A percentile compares a stretch with the other conserved stretches of the same genome.
These are phyloP conservation scores for Phytophthora hibernalis DNA, from an alignment of 352 stramenopile genomes.

Conservation along the genomic window DNA sequence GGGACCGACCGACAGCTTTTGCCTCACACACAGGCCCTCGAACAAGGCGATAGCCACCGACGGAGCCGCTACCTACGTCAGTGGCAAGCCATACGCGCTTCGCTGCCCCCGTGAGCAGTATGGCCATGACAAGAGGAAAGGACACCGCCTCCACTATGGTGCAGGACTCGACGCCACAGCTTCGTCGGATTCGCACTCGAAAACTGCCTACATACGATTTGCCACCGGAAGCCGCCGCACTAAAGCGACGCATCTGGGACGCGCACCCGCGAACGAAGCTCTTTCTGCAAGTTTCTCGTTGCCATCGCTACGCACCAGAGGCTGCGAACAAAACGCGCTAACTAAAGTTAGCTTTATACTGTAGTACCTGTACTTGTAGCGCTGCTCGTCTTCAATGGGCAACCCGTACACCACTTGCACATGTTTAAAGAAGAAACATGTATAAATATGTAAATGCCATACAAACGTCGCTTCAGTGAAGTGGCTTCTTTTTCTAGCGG, in stretches of 20 bases:
- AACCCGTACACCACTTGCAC: background rate
- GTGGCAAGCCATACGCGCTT: constrained; percentile 7
- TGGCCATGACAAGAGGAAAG: constrained; percentile 17
- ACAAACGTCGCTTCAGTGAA: constrained; percentile 7
- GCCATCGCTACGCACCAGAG: too few species aligned
- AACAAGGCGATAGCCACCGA: constrained; percentile 12
- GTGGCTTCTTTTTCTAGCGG: constrained; percentile 24
- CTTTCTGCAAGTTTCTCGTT: too few species aligned
- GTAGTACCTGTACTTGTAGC: too few species aligned
- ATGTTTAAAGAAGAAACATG: too few species aligned
- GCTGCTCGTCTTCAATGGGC: too few species aligned
- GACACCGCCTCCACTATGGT: constrained; percentile 11
- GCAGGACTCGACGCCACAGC: background rate
- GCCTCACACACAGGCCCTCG: constrained; percentile 4
- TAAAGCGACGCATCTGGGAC: constrained; percentile 32
- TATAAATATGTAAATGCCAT: constrained; percentile 5
- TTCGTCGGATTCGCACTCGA: constrained; percentile 7
- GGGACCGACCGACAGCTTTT: constrained; percentile 18
- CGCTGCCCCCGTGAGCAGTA: constrained; percentile 24
- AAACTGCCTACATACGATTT: constrained; percentile 25
- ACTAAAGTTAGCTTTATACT: too few species aligned
- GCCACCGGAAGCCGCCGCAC: constrained; percentile 17
- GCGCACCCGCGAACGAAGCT: constrained; percentile 27
- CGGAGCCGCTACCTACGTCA: constrained; percentile 7
- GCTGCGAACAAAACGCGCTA: too few species aligned